Conservation (phyloP, 306 rosid species). For the Ormosia semicastrata region DNA sequence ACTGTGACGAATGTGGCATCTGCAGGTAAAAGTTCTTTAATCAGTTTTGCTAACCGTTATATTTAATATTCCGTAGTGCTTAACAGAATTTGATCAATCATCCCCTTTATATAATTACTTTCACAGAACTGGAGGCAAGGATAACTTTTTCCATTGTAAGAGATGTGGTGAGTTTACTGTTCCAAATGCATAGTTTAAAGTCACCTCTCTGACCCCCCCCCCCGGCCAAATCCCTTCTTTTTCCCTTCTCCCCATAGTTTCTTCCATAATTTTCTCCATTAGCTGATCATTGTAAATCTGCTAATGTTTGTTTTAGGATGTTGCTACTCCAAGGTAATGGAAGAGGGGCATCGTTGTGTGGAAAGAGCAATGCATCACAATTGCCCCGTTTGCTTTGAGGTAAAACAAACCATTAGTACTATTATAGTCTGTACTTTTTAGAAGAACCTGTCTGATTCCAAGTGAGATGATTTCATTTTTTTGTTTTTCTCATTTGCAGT, state of each 20-base stretch:
- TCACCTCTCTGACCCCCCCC: neutral
- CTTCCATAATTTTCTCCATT: neutral
- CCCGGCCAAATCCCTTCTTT: no score
- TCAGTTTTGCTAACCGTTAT: neutral
- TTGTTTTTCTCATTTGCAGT: conserved; percentile 42
- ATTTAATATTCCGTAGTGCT: neutral
- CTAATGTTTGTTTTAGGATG: conserved; percentile 48
- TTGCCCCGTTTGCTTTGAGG: conserved; percentile 93
- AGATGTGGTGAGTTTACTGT: conserved; percentile 60
- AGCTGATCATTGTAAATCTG: neutral
- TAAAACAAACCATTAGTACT: conserved; percentile 6
- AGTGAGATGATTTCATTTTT: conserved; percentile 9
- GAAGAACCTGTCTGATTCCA: neutral
- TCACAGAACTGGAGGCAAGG: conserved; percentile 78
- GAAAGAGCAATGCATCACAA: conserved; percentile 88
- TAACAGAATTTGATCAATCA: neutral
- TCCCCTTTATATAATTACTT: neutral
- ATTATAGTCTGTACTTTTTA: neutral
- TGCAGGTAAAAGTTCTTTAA: conserved; percentile 65
- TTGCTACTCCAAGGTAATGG: conserved; percentile 66
- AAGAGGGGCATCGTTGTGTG: conserved; percentile 64
- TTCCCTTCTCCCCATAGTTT: neutral
- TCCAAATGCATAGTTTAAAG: neutral
- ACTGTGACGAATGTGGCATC: conserved; percentile 85
- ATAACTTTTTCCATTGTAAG: conserved; percentile 81